Base-by-base conservation (phyloP, 2,329 filamentous ascomycete genomes). In the Ascochyta lentis region DNA sequence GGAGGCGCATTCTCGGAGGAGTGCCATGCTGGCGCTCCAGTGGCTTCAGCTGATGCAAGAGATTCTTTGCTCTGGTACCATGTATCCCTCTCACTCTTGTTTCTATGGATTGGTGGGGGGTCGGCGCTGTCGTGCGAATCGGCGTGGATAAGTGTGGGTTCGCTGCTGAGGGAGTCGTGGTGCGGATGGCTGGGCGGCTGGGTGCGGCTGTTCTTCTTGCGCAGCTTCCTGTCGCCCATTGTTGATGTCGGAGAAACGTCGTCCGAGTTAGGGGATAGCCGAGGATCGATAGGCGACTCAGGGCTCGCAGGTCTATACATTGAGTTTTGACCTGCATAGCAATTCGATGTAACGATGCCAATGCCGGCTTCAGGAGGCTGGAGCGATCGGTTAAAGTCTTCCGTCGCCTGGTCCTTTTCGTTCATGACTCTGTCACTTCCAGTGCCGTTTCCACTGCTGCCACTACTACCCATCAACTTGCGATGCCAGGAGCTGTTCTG, bases 401-500 rank as follows among this genome's bases (percentile, higher is more conserved):
- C 41, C 29, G 8, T 19, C 31, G 45, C 41, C 33, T 40, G 37
- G 22, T 49, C 33, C 44, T 63, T 50, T 22, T 59, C 56, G 13
- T 40, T 57, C 39, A 57, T 40, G 9, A 13, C 44, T 19, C 53
- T 62, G 23, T 57, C 57, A 16, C 54, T 66, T 24, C 58, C 58
- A 10, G 50, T 66, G 13, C 57, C 54, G 10, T 56, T 62, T 2
- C 60, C 58, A 26, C 49, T 60, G 31, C 57, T 64, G 10, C 49
- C 43, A 19, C 51, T 43, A 16, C 60, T 65, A 27, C 56, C 56
- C 43, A 68, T 37, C 3, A 66, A 38, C 12, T 61, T 52, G 16
- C 53, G 59, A 22, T 73, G 70, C 70, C 68, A 71, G 6, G 61
- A 63, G 16, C 59, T 66, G 37, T 71, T 65, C 40, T 71, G 67